Conservation (phyloP, 2,329 filamentous ascomycete genomes). For the Xylaria hypoxylon region DNA sequence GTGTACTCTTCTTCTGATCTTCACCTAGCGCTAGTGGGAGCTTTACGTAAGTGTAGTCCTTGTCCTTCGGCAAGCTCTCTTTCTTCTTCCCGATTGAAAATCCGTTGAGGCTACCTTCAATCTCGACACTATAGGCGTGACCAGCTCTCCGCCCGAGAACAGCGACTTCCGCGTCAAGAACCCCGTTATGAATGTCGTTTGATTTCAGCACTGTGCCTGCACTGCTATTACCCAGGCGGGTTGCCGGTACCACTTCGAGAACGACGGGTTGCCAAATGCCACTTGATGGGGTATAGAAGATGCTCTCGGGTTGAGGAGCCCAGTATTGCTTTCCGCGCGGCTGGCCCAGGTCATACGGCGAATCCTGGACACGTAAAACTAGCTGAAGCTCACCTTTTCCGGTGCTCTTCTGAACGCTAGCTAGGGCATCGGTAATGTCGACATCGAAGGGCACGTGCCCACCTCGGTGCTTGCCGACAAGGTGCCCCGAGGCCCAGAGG, state of each 20-base stretch:
- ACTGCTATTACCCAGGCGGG: slow-evolving; percentile 66
- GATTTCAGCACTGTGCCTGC: slow-evolving; percentile 68
- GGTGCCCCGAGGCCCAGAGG: slow-evolving; percentile 66
- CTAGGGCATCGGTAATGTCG: slow-evolving; percentile 66
- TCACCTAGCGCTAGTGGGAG: slow-evolving; percentile 61
- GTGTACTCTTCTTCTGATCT: slow-evolving; percentile 55
- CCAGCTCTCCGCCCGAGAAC: slow-evolving; percentile 62
- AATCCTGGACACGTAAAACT: slow-evolving; percentile 71
- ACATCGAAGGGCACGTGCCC: slow-evolving; percentile 70
- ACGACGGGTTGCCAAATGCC: slow-evolving; percentile 70
- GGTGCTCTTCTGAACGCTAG: slow-evolving; percentile 39
- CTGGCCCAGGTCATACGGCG: slow-evolving; percentile 72
- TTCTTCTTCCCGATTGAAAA: slow-evolving; percentile 58
- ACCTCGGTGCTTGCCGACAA: slow-evolving; percentile 66
- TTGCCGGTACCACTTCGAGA: slow-evolving; percentile 65
- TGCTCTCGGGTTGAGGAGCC: slow-evolving; percentile 69
- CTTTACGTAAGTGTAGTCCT: slow-evolving; percentile 60
- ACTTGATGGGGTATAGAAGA: slow-evolving; percentile 69
- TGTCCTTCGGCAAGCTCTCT: slow-evolving; percentile 61
- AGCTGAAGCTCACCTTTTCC: slow-evolving; percentile 55
- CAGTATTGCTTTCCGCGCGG: slow-evolving; percentile 77
- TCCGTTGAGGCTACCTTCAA: slow-evolving; percentile 65
- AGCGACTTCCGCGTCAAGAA: slow-evolving; percentile 62
- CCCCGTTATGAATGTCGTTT: slow-evolving; percentile 64
- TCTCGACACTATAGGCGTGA: slow-evolving; percentile 61